Conservation (phyloP, 768 basidiomycete genomes). For the Crassisporium funariophilum region DNA sequence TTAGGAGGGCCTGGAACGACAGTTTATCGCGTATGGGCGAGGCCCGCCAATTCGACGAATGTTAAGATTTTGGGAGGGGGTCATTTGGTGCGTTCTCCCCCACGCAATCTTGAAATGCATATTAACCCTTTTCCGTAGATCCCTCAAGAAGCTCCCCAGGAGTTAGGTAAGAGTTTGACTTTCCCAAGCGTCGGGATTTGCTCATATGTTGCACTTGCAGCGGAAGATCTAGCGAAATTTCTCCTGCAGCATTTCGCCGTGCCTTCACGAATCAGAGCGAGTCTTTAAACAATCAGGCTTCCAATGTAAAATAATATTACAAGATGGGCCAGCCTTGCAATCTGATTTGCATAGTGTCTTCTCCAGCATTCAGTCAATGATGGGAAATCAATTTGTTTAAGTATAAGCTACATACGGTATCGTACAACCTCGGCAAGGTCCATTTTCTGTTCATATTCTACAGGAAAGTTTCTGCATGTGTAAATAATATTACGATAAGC, state of each 20-base stretch:
- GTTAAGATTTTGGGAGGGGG: conserved; percentile 40
- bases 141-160: conserved; percentile 41
- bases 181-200: conserved; percentile 2
- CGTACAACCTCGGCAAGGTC: no score
- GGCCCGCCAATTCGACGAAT: conserved; percentile 45
- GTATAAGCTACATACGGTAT: no score
- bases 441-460: no score
- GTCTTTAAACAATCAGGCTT: not conserved
- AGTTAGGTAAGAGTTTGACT: conserved; percentile 21
- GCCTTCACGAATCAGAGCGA: conserved; percentile 1
- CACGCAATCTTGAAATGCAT: not conserved
- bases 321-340: no score
- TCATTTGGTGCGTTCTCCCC: conserved; percentile 41
- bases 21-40: conserved; percentile 43
- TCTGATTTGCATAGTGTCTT: no score
- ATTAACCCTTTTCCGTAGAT: no score
- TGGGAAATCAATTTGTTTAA: no score
- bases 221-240: conserved; percentile 15
- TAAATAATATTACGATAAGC: no score
- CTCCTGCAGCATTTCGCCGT: conserved; percentile 9
- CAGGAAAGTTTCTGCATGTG: no score
- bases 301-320: not conserved
- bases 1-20: conserved; percentile 39
- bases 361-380: no score
- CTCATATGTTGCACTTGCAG: conserved; percentile 4